Base-by-base conservation (phyloP, 1,284 basidiomycete species). In the Wolfiporia cocos region DNA sequence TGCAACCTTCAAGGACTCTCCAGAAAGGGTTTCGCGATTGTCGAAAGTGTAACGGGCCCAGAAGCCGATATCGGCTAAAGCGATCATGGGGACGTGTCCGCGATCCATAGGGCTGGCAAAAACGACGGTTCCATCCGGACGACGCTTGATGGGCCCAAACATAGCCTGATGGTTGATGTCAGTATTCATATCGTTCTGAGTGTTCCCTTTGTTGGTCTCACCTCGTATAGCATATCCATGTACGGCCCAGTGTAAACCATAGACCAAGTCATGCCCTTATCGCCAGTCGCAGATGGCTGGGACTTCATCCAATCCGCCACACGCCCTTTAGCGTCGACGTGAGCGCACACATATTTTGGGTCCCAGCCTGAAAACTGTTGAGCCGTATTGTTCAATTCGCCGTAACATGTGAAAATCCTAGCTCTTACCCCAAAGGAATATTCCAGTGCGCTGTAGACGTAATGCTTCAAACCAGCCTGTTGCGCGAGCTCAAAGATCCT, bases 41-140 rank as follows among this genome's bases (percentile, higher is more conserved):
- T 71, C 68, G 44, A 73, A 68, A 1, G 64, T 65, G 51, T 68
- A 71, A 17, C 70, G 62, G 12, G 64, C 68, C 61, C 67, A 74
- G 61, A 64, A 72, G 29, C 66, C 71, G 22, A 74, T 49, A 49
- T 73, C 71, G 15, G 54, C 47, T n/a, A 74, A 61, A 2, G 69
- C 60, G 36, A 73, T 67, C 58, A 73, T 58, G 18, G 69, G 67
- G 18, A 70, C 56, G 39, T 66, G 62, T 0, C 69, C 71, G 23
- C 61, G 53, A 3, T 52, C 59, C 23, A 70, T 53, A 0, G 66
- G 64, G 10, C 62, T 52, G 3, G 64, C 68, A 51, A 73, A 73
- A 19, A 72, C 67, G 39, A 63, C 60, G 3, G 69, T 69, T 4
- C 70, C 70, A 39, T 74, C 71, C 9, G 51, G 46, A 30, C 63